A percentile compares a stretch with the other conserved stretches of the same genome.
These are phyloP conservation scores for Exophiala spinifera DNA, from an alignment of 2,329 filamentous ascomycete species.

Conservation along the genomic window DNA sequence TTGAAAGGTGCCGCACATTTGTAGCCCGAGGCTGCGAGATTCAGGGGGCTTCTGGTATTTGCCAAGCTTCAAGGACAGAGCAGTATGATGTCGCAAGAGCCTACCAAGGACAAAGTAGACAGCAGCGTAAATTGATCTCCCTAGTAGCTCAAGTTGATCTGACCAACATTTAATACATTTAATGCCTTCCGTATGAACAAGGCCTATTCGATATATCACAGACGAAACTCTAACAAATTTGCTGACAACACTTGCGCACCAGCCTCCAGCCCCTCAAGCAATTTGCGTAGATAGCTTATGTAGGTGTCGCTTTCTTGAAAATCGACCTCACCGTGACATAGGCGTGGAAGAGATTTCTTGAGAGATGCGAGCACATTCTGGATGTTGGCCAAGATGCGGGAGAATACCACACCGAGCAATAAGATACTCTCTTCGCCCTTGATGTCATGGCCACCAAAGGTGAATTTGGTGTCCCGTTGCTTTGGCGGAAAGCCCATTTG, in stretches of 20 bases:
- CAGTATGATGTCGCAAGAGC: background rate
- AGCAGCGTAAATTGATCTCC: background rate
- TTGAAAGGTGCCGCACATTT: too few relatives aligned
- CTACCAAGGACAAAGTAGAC: background rate
- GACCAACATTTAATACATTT: too few relatives aligned
- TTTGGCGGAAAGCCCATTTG: background rate
- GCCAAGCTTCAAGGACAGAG: background rate
- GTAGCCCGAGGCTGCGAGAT: too few relatives aligned
- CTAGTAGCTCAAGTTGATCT: background rate
- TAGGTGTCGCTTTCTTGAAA: background rate
- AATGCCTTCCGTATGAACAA: background rate
- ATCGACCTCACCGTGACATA: background rate
- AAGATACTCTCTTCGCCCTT: conserved; percentile 1
- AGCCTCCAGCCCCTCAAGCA: background rate
- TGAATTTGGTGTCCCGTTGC: background rate
- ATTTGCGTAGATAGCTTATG: background rate
- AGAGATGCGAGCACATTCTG: conserved; percentile 3
- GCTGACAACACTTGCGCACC: background rate
- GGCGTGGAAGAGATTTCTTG: background rate
- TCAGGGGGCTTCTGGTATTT: too few relatives aligned
- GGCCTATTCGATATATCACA: background rate
- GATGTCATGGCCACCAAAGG: background rate
- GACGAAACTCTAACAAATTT: background rate
- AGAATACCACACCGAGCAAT: background rate
- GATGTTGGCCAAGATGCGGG: conserved; percentile 2